Base-by-base conservation (phyloP, 1,139 yeast species). In the Candida tetrigidarum region DNA sequence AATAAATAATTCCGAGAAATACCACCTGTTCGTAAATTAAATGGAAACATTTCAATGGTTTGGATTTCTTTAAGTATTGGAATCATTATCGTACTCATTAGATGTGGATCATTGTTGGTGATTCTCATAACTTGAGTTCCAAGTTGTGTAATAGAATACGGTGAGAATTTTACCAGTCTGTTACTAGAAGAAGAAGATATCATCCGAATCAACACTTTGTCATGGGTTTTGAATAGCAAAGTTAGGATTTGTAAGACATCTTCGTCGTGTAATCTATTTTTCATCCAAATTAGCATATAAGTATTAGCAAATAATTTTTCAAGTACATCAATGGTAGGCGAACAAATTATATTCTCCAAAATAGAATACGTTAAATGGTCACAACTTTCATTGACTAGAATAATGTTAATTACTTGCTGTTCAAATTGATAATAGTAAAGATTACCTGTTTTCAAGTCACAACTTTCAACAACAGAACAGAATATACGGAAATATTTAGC, bases 371-470 rank as follows among this genome's bases (percentile, higher is more conserved):
- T 23, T 39, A 47, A 36, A 14, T 37, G 28, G 23, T 32, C 27
- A 28, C 37, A 25, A 20, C 26, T 32, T 14, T 35, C 40, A 19
- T 43, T 39, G 9, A 41, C 43, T 16, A 52, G 26, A 18, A 51
- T 27, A 6, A 29, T 38, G 23, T 51, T 46, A n/a, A 51, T 30
- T 9, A 50, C 42, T n/a, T 43, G 34, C 22, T 11, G 15, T 29
- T 49, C 51, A 35, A 50, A 51, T 8, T 39, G 34, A 2, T 37
- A 26, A 34, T 41, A 46, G 12, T 46, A 45, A 10, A 28, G 15
- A 15, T 34, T 26, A 10, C 46, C 44, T 11, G 48, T 20, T 30
- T 27, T 28, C 2, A 42, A 33, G 9, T 47, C 16, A 18, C 48
- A 28, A 11, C 10, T 35, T 36, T 48, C 50, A 32, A 44, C 25